Conservation (phyloP, 2,329 filamentous ascomycete genomes). For the Stemphylium lycopersici region DNA sequence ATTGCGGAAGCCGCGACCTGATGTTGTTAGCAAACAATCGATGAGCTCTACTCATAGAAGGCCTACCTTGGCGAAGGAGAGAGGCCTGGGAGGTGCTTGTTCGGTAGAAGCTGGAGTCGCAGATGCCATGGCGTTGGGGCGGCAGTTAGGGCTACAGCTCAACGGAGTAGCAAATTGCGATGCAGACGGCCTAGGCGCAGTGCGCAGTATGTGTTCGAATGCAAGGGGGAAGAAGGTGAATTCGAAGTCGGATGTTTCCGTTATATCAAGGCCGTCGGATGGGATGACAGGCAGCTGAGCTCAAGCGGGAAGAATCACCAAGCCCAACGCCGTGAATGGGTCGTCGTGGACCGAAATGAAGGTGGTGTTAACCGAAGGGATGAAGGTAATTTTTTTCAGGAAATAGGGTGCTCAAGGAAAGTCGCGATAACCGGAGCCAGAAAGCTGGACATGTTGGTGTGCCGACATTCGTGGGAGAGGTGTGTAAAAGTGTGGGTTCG, state of each 20-base stretch:
- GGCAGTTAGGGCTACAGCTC: slow-evolving; percentile 11
- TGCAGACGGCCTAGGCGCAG: slow-evolving; percentile 4
- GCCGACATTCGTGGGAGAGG: slow-evolving; percentile 50
- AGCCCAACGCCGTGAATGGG: slow-evolving; percentile 32
- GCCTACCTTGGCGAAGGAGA: slow-evolving; percentile 77
- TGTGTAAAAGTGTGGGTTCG: slow-evolving; percentile 20
- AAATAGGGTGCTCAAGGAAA: slow-evolving; percentile 60
- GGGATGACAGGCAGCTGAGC: neutral
- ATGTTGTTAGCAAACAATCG: slow-evolving; percentile 19
- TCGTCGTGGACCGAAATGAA: slow-evolving; percentile 37
- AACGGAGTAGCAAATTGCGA: slow-evolving; percentile 15
- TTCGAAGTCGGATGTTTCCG: neutral
- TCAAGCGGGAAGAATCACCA: slow-evolving; percentile 24
- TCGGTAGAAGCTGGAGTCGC: slow-evolving; percentile 38
- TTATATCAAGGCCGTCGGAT: slow-evolving; percentile 1
- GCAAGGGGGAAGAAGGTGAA: neutral
- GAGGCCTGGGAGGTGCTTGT: slow-evolving; percentile 55
- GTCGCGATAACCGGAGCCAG: slow-evolving; percentile 54
- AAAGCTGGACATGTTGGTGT: slow-evolving; percentile 58
- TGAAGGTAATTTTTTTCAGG: slow-evolving; percentile 43
- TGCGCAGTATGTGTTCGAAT: slow-evolving; percentile 9
- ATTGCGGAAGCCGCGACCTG: slow-evolving; percentile 52
- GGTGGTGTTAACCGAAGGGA: slow-evolving; percentile 33
- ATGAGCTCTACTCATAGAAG: neutral
- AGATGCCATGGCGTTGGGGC: slow-evolving; percentile 38